Evolutionary conservation across 176 grass and related monocot species (phyloP).

Genomic region (Triticum turgidum): DNA sequence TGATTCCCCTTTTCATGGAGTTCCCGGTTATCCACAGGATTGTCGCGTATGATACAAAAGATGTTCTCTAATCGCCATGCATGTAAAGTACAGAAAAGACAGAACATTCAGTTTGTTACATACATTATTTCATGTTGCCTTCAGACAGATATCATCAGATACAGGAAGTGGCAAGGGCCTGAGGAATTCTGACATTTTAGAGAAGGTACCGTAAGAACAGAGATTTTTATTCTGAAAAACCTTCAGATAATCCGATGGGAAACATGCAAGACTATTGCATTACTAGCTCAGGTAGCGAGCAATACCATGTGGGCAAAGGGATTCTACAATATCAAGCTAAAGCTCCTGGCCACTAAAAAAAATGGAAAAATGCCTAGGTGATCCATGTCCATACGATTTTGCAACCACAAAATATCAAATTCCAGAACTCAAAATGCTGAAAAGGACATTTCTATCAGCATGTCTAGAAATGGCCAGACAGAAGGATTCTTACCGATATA

Average conservation of each 20-base stretch:
- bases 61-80: background rate
- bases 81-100: constrained; percentile 10
- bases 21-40: background rate
- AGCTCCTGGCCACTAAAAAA: constrained; percentile 7
- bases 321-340: constrained; percentile 29
- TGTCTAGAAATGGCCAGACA: constrained; percentile 34
- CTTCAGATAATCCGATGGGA: background rate
- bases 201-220: background rate
- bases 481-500: constrained; percentile 20
- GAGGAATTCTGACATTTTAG: background rate
- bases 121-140: background rate
- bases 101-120: constrained; percentile 23
- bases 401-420: constrained; percentile 23
- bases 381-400: constrained; percentile 32
- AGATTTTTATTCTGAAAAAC: background rate
- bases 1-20: background rate
- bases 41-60: background rate
- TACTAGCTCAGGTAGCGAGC: background rate
- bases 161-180: background rate
- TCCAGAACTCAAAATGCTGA: constrained; percentile 16
- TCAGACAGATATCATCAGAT: constrained; percentile 37
- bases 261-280: constrained; percentile 16
- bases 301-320: constrained; percentile 1
- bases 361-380: background rate
- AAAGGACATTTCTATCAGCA: constrained; percentile 6